These are phyloP conservation scores for Oemleria cerasiformis DNA, from an alignment of 306 rosid genomes.

Conservation along the genomic window DNA sequence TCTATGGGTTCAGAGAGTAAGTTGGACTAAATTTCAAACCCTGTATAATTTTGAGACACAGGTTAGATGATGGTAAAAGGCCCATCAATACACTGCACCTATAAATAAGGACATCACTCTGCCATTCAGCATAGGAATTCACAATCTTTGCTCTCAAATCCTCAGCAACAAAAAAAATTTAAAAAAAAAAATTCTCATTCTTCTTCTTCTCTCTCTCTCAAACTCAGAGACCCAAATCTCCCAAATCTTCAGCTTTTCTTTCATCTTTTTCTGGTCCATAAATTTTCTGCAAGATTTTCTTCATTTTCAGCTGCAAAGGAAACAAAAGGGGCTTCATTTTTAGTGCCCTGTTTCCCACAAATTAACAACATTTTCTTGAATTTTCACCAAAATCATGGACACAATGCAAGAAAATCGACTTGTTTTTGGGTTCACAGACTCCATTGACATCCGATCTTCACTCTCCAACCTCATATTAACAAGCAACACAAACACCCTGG, in stretches of 20 bases:
- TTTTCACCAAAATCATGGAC: slow-evolving; percentile 31
- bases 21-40: slow-evolving; percentile 13
- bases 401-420: slow-evolving; percentile 28
- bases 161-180: background rate
- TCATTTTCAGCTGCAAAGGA: background rate
- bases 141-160: background rate
- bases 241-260: background rate
- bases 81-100: slow-evolving; percentile 30
- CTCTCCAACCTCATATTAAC: slow-evolving; percentile 63
- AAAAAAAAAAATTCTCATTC: background rate
- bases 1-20: background rate
- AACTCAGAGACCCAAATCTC: background rate
- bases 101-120: slow-evolving; percentile 47
- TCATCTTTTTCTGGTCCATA: slow-evolving; percentile 1
- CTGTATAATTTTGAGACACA: slow-evolving; percentile 11
- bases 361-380: background rate
- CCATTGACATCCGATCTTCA: slow-evolving; percentile 47
- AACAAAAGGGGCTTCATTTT: slow-evolving; percentile 26
- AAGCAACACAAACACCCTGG: slow-evolving; percentile 67
- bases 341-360: slow-evolving; percentile 26
- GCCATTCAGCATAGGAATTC: slow-evolving; percentile 1
- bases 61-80: slow-evolving; percentile 13
- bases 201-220: background rate
- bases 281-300: slow-evolving; percentile 17
- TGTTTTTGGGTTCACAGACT: slow-evolving; percentile 22